A percentile compares a stretch with the other conserved stretches of the same genome.
Conservation (phyloP, 106 monocot genomes). For the Dioscorea dumetorum region DNA sequence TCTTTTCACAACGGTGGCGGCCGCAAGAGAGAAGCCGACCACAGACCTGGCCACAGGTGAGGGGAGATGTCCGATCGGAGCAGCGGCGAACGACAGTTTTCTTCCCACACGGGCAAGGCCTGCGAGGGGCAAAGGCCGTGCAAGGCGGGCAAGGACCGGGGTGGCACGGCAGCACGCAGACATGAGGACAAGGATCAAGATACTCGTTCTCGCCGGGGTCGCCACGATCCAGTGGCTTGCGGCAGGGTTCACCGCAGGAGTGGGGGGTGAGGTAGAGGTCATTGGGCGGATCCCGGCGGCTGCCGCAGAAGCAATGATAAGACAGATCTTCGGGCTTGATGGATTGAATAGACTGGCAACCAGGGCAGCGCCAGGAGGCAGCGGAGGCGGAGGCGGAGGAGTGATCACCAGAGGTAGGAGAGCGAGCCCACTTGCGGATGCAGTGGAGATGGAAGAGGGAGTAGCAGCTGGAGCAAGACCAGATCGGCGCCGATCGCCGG, state of each 20-base stretch:
- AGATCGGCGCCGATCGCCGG: conserved; percentile 69
- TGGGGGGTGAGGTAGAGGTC: conserved; percentile 90
- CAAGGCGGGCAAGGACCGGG: conserved; percentile 99
- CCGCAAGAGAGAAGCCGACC: conserved; percentile 43
- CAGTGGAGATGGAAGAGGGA: conserved; percentile 96
- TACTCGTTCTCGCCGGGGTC: background rate
- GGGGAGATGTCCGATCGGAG: conserved; percentile 38
- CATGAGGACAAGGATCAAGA: conserved; percentile 46
- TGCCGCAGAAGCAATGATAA: conserved; percentile 78
- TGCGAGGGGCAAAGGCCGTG: conserved; percentile 76
- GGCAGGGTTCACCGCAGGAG: conserved; percentile 91
- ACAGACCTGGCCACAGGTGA: conserved; percentile 68
- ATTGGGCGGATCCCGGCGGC: conserved; percentile 62
- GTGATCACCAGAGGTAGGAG: conserved; percentile 42
- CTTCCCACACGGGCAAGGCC: conserved; percentile 84
- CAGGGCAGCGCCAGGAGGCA: conserved; percentile 83
- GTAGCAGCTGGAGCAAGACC: conserved; percentile 91
- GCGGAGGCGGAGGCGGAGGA: background rate
- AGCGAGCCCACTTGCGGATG: conserved; percentile 93
- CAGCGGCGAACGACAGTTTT: conserved; percentile 73
- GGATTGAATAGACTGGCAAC: conserved; percentile 76
- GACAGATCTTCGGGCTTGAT: conserved; percentile 38
- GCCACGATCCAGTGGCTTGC: conserved; percentile 43
- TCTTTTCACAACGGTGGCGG: conserved; percentile 54
- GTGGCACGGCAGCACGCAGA: conserved; percentile 91